phyloP scores from a whole-genome alignment of 495 filamentous ascomycete species.

The Talaromyces ruber region DNA sequence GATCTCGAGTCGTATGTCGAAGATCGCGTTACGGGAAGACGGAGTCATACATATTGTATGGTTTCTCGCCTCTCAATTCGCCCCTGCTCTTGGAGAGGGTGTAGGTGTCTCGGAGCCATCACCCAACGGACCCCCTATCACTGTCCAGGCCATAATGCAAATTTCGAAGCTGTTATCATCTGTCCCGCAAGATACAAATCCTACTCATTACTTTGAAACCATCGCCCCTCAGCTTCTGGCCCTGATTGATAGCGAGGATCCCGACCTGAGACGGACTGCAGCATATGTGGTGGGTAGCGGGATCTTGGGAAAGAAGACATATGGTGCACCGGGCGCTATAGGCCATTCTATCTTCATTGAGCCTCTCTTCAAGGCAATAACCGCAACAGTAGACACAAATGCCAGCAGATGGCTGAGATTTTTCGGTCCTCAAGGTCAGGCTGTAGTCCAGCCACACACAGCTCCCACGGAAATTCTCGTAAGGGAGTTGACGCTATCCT shows the following conservation, averaged over 20 bases:
- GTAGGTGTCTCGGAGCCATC: slow-evolving; percentile 24
- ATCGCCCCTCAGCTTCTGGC: slow-evolving; percentile 59
- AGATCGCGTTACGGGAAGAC: slow-evolving; percentile 52
- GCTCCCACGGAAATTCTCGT: slow-evolving; percentile 11
- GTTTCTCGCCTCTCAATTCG: slow-evolving; percentile 57
- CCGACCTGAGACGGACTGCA: slow-evolving; percentile 56
- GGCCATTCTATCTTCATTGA: slow-evolving; percentile 63
- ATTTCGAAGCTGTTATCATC: slow-evolving; percentile 54
- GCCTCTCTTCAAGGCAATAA: slow-evolving; percentile 54
- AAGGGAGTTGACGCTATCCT: slow-evolving; percentile 13
- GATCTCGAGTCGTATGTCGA: slow-evolving; percentile 47
- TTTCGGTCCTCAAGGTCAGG: slow-evolving; percentile 7
- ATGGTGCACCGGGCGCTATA: slow-evolving; percentile 58
- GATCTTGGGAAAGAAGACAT: slow-evolving; percentile 56
- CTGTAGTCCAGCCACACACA: not conserved
- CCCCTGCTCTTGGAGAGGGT: slow-evolving; percentile 32
- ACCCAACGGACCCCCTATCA: slow-evolving; percentile 52
- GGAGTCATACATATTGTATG: slow-evolving; percentile 64
- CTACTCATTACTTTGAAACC: slow-evolving; percentile 50
- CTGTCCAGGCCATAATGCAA: slow-evolving; percentile 63
- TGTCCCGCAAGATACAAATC: slow-evolving; percentile 48
- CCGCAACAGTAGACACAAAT: slow-evolving; percentile 36
- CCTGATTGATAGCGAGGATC: slow-evolving; percentile 57
- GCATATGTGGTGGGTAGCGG: slow-evolving; percentile 69
- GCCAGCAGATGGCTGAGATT: slow-evolving; percentile 18